phyloP scores from a whole-genome alignment of 1,284 basidiomycete species.

The Sanghuangporus sanghuang region DNA sequence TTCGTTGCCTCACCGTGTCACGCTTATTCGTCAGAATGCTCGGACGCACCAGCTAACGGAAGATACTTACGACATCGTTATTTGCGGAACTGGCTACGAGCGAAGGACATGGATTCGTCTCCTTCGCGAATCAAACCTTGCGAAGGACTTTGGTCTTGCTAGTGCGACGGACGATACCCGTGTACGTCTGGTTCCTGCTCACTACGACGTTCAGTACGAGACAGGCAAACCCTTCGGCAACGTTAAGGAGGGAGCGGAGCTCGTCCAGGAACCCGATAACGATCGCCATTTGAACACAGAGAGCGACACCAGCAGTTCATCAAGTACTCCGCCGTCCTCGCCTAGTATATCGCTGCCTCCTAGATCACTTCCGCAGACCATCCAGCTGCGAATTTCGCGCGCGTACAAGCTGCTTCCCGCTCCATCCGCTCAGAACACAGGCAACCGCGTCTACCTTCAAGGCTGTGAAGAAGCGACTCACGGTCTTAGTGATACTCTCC shows the following conservation, averaged over 20 bases:
- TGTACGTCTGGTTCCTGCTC: conserved; percentile 18
- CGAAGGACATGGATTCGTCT: conserved; percentile 45
- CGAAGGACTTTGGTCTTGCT: conserved; percentile 37
- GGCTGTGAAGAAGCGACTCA: conserved; percentile 54
- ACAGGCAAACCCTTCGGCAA: background rate
- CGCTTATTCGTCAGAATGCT: conserved; percentile 35
- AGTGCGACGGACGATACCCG: conserved; percentile 21
- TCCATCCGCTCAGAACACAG: conserved; percentile 23
- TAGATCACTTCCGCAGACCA: conserved; percentile 20
- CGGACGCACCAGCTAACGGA: conserved; percentile 30
- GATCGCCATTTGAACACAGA: background rate
- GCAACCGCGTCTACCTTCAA: conserved; percentile 48
- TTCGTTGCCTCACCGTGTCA: conserved; percentile 22
- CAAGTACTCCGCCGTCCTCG: conserved; percentile 28
- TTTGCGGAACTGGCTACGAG: conserved; percentile 56
- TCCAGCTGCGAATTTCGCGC: conserved; percentile 39
- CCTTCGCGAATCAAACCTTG: conserved; percentile 39
- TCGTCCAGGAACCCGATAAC: background rate
- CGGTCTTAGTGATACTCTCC: conserved; percentile 51
- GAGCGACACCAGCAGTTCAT: conserved; percentile 2
- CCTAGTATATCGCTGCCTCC: conserved; percentile 23
- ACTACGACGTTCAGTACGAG: background rate
- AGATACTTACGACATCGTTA: conserved; percentile 42
- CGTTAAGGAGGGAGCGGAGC: background rate
- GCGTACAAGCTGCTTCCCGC: conserved; percentile 40